These are phyloP conservation scores for Sporisorium graminicola DNA, from an alignment of 1,284 basidiomycete genomes.

Conservation along the genomic window DNA sequence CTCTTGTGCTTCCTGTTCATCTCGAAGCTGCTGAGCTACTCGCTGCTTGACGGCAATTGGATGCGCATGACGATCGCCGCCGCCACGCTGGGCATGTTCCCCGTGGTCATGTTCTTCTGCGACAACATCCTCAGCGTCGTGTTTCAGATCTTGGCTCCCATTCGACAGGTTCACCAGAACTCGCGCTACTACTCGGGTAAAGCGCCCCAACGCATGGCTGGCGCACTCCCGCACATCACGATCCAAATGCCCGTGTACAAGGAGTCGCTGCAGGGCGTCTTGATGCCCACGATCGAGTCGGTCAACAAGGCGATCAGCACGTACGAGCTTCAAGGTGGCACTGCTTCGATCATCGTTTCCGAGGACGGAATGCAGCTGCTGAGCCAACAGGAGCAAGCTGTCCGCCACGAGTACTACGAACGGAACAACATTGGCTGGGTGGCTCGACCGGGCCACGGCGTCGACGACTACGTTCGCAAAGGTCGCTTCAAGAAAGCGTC, in stretches of 20 bases:
- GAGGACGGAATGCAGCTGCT: no score
- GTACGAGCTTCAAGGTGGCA: no score
- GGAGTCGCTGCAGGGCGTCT: no score
- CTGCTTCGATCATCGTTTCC: no score
- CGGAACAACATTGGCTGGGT: no score
- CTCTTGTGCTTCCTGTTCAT: constrained; percentile 75
- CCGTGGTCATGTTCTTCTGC: constrained; percentile 76
- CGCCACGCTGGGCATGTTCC: constrained; percentile 76
- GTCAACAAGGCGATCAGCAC: no score
- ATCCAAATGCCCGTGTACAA: constrained; percentile 28
- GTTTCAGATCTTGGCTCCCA: constrained; percentile 70
- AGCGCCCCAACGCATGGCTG: constrained; percentile 75
- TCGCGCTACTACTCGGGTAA: constrained; percentile 71
- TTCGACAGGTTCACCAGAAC: constrained; percentile 75
- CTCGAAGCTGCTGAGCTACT: constrained; percentile 78
- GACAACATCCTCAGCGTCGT: constrained; percentile 74
- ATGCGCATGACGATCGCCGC: constrained; percentile 76
- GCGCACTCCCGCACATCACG: constrained; percentile 79
- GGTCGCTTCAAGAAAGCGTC: no score
- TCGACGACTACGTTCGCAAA: no score
- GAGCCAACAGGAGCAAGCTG: no score
- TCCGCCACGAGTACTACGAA: no score
- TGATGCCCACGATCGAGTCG: no score
- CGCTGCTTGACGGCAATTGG: constrained; percentile 77
- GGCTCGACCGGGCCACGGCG: no score